Evolutionary conservation across 331 rosid species (phyloP).

Genomic region (Pyrus hybrid): DNA sequence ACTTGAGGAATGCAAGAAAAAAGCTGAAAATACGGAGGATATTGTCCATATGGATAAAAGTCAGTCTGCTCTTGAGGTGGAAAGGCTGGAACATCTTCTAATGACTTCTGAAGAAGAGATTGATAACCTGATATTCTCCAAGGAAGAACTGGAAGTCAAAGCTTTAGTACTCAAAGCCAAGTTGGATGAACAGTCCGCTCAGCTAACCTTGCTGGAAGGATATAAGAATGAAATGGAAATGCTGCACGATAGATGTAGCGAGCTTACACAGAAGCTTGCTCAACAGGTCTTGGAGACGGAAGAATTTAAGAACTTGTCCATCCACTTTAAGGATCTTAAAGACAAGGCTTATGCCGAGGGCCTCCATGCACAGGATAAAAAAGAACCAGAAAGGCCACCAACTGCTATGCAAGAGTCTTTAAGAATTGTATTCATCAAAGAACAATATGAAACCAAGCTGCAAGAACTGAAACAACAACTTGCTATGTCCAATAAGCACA

Average conservation of each 20-base stretch:
- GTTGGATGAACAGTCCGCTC: slow-evolving; percentile 53
- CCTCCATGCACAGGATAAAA: slow-evolving; percentile 52
- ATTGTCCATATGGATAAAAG: slow-evolving; percentile 20
- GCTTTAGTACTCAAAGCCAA: slow-evolving; percentile 54
- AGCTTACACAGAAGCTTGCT: slow-evolving; percentile 63
- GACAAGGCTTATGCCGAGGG: slow-evolving; percentile 88
- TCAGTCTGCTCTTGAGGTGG: slow-evolving; percentile 42
- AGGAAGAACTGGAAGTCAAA: slow-evolving; percentile 71
- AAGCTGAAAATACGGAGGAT: slow-evolving; percentile 30
- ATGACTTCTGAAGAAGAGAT: slow-evolving; percentile 44
- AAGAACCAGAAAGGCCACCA: slow-evolving; percentile 70
- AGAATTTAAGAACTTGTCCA: slow-evolving; percentile 87
- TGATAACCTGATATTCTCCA: slow-evolving; percentile 52
- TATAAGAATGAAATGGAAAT: slow-evolving; percentile 40
- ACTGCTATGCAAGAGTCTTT: slow-evolving; percentile 78
- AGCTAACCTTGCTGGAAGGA: slow-evolving; percentile 44
- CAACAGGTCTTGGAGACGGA: slow-evolving; percentile 84
- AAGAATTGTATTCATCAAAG: slow-evolving; percentile 96
- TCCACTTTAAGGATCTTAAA: slow-evolving; percentile 89
- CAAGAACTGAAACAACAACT: slow-evolving; percentile 85
- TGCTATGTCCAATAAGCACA: slow-evolving; percentile 72
- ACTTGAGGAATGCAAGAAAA: slow-evolving; percentile 38
- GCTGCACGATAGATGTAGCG: slow-evolving; percentile 54
- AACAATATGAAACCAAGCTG: slow-evolving; percentile 88
- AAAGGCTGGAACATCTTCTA: slow-evolving; percentile 51